Conservation (phyloP, 225 moss, liverwort and hornwort species). For the Polytrichum formosum region DNA sequence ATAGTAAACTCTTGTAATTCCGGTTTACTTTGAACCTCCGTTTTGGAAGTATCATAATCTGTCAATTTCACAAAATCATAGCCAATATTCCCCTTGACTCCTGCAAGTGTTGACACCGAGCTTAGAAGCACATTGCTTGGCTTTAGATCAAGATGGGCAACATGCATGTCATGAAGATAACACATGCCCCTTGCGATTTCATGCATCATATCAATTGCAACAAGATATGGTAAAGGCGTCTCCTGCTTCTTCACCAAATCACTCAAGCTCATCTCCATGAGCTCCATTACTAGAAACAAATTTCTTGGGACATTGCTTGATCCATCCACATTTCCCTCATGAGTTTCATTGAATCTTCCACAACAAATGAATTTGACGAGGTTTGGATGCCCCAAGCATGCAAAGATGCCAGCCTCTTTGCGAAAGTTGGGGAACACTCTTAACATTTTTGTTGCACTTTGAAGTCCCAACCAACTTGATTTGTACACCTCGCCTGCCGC, state of each 20-base stretch:
- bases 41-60: background rate
- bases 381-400: constrained; percentile 10
- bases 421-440: background rate
- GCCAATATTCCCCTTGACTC: background rate
- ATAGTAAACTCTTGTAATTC: background rate
- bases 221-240: background rate
- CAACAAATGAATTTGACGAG: constrained; percentile 22
- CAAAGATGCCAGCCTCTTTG: constrained; percentile 17
- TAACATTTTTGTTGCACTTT: constrained; percentile 18
- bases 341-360: background rate
- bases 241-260: background rate
- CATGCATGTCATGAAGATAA: constrained; percentile 2
- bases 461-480: constrained; percentile 13
- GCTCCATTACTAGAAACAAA: background rate
- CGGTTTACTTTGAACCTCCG: background rate
- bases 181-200: constrained; percentile 6
- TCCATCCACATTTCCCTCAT: background rate
- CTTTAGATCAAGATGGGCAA: constrained; percentile 7
- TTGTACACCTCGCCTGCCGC: background rate
- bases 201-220: background rate
- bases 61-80: background rate
- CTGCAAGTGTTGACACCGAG: background rate
- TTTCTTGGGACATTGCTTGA: no score
- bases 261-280: background rate
- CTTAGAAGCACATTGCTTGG: constrained; percentile 1